Evolutionary conservation across 768 basidiomycete genomes (phyloP), one percentile per base, ranked within the genome.

Genomic region (Rhodotorula sphaerocarpa): DNA sequence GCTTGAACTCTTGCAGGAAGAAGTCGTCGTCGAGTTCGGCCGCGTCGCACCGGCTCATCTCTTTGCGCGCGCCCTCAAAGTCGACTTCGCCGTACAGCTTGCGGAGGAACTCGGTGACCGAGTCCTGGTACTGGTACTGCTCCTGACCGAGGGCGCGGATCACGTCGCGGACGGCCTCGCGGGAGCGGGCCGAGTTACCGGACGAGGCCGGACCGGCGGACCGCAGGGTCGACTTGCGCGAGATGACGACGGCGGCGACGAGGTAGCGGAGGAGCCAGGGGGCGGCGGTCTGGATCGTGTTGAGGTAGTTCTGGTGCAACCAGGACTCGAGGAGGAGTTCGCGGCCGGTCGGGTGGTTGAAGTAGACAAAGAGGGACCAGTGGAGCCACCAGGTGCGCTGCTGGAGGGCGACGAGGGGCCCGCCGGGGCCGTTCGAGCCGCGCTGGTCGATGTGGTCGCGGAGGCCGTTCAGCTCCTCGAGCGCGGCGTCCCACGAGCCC

Each of bases 301-400:
- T 95, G 75, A 99, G 86, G 80, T 96, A 97, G 1, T 88, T 87
- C 3, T 92, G 92, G 25, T 87, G 82, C 74, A 97, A 86, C 85
- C 96, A 99, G 1, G 88, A 90, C 74, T 97, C 95, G 70, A 99
- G 85, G 60, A 97, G 84, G 23, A 89, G 83, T 0, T 87, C 88
- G 45, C 91, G 85, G 31, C 90, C 91, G 70, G 91, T 84, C 0
- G 85, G 84, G 76, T 96, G 89, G 78, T 95, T 96, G 80, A 91
- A 99, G 79, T 93, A 97, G 59, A 96, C 90, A 75, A 96, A 97
- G 52, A 99, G 84, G 2, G 87, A 88, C 95, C 93, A 99, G 77
- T 97, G 95, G 11, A 89, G 84, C 63, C 93, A 82, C 91, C 93
- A 96, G 25, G 91, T 89, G 61, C 95, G 84, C 5, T 90, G 88